Base-by-base conservation (phyloP, 805 yeast genomes). In the Zygosaccharomyces rouxii region DNA sequence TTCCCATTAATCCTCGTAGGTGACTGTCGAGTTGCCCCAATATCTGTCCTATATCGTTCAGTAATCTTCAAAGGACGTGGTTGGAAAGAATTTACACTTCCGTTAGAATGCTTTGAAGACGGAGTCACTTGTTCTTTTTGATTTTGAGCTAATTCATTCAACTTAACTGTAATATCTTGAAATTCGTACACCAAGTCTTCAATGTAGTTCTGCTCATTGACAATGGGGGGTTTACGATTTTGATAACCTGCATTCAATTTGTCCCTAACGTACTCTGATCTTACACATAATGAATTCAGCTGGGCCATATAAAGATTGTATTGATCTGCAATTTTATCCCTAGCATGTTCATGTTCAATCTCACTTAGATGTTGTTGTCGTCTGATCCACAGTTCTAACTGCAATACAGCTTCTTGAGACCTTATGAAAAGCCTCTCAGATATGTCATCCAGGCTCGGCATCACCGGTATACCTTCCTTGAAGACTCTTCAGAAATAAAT, bases 331-430 rank as follows among this genome's bases (percentile, higher is more conserved):
- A 54, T 29, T 13, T 38, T 45, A 10, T 47, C 49, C 16, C 35
- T 28, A n/a, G 46, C 46, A 11, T 42, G 42, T n/a, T 46, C 47
- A 23, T 38, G 41, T 38, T 47, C 49, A 23, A 44, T 29, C 18
- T 50, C 50, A 18, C 43, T 42, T 29, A 52, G 14, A 13, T 42
- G 48, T 35, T 58, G 58, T 45, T 64, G 61, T 26, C 57, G 52
- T 37, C 60, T 54, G 2, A 64, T 55, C 60, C 67, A 62, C 16
- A 54, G 40, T 40, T 63, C 69, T 30, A 64, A 47, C 40, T 59
- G 68, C 35, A 54, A 38, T 4, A 64, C 54, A 29, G 67, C 66
- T 26, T 64, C 67, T 42, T 63, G 63, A 0, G 68, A 62, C 29
- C 64, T 55, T 7, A 45, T 48, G 30, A 66, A 45, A 35, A 64